A percentile compares a stretch with the other conserved stretches of the same genome.
phyloP scores from a whole-genome alignment of 306 rosid species.

The Luffa aegyptiaca region DNA sequence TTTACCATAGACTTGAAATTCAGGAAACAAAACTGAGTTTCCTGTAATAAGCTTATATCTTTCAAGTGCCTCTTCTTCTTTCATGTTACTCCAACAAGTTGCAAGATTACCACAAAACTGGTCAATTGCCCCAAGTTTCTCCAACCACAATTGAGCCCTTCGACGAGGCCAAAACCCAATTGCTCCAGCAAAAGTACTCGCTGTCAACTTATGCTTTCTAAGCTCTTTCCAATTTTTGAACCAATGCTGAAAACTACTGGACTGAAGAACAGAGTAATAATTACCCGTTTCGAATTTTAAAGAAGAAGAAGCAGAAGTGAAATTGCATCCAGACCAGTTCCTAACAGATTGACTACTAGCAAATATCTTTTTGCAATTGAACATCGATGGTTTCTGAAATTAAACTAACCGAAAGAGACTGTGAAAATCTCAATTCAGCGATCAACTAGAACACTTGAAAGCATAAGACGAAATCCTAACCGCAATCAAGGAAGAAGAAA shows the following conservation, averaged over 20 bases:
- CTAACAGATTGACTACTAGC: conserved; percentile 7
- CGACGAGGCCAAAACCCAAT: conserved; percentile 59
- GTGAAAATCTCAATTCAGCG: too few relatives aligned
- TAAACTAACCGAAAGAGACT: too few relatives aligned
- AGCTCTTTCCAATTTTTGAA: conserved; percentile 71
- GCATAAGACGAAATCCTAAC: too few relatives aligned
- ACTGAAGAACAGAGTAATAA: conserved; percentile 28
- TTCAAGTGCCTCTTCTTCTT: conserved; percentile 85
- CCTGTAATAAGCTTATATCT: conserved; percentile 75
- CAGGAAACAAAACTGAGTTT: conserved; percentile 55
- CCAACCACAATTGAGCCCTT: conserved; percentile 67
- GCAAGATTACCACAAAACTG: conserved; percentile 70
- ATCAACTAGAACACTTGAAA: too few relatives aligned
- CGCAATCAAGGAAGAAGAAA: too few relatives aligned
- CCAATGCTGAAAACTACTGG: conserved; percentile 63
- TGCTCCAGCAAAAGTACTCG: conserved; percentile 77
- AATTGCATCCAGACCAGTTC: conserved; percentile 8
- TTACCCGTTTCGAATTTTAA: conserved; percentile 24
- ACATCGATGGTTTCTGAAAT: too few relatives aligned
- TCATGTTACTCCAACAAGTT: conserved; percentile 73
- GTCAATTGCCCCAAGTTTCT: conserved; percentile 66
- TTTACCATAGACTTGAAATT: conserved; percentile 53
- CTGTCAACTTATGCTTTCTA: conserved; percentile 56
- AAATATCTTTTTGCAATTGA: conserved; percentile 7
- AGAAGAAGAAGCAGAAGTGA: neutral